These are phyloP conservation scores for Fusarium sacchari DNA, from an alignment of 2,329 filamentous ascomycete species.

Conservation along the genomic window DNA sequence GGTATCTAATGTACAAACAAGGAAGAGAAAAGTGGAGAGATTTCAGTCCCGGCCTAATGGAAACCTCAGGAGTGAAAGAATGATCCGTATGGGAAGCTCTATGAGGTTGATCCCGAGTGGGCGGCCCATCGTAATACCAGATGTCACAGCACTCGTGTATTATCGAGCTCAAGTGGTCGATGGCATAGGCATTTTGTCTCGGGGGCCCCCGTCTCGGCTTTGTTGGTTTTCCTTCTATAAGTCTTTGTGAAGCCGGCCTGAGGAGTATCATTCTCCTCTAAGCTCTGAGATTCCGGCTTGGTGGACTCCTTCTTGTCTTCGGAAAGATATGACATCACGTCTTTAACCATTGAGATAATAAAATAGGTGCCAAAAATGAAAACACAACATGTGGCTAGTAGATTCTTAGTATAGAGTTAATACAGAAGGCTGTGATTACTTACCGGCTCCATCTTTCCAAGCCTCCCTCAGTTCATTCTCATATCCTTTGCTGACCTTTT, in stretches of 20 bases:
- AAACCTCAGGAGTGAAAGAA: background rate
- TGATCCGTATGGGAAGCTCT: background rate
- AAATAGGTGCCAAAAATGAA: too few species aligned
- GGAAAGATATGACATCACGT: background rate
- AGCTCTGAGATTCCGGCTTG: background rate
- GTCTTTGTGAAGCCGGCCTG: background rate
- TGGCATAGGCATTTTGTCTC: background rate
- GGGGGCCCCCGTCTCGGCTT: background rate
- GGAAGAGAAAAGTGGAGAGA: background rate
- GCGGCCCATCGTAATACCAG: background rate
- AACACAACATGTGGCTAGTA: background rate
- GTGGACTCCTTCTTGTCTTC: background rate
- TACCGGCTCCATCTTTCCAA: background rate
- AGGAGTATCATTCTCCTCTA: background rate
- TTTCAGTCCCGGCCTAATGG: background rate
- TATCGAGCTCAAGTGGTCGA: background rate
- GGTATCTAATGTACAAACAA: background rate
- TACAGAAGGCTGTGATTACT: background rate
- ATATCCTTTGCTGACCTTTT: background rate
- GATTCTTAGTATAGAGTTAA: background rate
- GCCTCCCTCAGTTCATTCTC: background rate
- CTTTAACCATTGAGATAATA: fast-evolving
- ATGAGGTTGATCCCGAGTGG: background rate
- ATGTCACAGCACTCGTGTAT: background rate
- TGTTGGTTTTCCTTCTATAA: background rate